A percentile compares a stretch with the other conserved stretches of the same genome.
These are phyloP conservation scores for Leccinellum rugosiceps DNA, from an alignment of 768 basidiomycete genomes.

Conservation along the genomic window DNA sequence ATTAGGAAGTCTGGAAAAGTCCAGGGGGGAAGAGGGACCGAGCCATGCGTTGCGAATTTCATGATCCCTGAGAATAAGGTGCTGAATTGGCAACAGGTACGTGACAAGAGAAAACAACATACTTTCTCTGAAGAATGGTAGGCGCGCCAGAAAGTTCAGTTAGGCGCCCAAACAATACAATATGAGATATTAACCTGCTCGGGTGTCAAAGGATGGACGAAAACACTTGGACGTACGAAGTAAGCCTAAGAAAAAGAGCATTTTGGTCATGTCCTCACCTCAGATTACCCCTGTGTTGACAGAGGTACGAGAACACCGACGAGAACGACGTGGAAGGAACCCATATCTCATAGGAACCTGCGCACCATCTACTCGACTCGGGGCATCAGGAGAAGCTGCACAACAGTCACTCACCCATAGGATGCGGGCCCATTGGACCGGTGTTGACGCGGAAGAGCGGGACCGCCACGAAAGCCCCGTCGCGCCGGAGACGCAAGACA, in stretches of 20 bases:
- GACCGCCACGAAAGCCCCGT: slow-evolving; percentile 79
- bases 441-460: slow-evolving; percentile 71
- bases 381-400: background rate
- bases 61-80: slow-evolving; percentile 51
- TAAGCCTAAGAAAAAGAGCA: background rate
- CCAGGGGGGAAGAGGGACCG: slow-evolving; percentile 65
- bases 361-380: background rate
- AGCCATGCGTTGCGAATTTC: slow-evolving; percentile 71
- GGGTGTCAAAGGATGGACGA: slow-evolving; percentile 72
- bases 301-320: slow-evolving; percentile 75
- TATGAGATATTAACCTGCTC: slow-evolving; percentile 50
- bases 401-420: slow-evolving; percentile 50
- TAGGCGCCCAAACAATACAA: background rate
- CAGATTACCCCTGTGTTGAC: slow-evolving; percentile 60
- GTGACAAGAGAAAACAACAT: slow-evolving; percentile 12
- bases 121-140: slow-evolving; percentile 45
- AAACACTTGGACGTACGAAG: slow-evolving; percentile 45
- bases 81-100: background rate
- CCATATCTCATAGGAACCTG: slow-evolving; percentile 84
- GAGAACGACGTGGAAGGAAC: slow-evolving; percentile 70
- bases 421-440: slow-evolving; percentile 71
- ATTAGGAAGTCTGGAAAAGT: slow-evolving; percentile 55
- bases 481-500: slow-evolving; percentile 63
- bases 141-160: background rate
- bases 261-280: slow-evolving; percentile 42